Conservation (phyloP, 108 stramenopile genomes). For the Chaetoceros muelleri region DNA sequence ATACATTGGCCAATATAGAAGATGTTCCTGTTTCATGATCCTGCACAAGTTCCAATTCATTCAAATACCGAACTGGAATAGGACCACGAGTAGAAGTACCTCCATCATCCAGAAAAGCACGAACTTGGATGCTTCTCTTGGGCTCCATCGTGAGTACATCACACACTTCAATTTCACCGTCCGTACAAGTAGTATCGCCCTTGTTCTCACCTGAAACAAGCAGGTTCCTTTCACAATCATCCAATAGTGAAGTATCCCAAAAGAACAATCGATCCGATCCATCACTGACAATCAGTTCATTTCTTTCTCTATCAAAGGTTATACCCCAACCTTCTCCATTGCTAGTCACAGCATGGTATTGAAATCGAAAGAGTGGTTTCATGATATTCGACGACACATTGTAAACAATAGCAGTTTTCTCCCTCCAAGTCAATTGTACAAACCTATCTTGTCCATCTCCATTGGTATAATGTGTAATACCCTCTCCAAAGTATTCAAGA, state of each 20-base stretch:
- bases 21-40: conserved; percentile 14
- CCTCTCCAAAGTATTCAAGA: conserved; percentile 58
- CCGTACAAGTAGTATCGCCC: neutral
- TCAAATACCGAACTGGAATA: conserved; percentile 22
- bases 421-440: conserved; percentile 65
- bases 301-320: conserved; percentile 35
- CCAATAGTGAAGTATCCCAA: conserved; percentile 49
- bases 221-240: conserved; percentile 7
- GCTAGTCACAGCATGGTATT: conserved; percentile 20
- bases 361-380: conserved; percentile 15
- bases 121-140: neutral
- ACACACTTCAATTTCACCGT: neutral
- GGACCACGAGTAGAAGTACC: neutral
- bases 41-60: conserved; percentile 62
- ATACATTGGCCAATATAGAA: conserved; percentile 67
- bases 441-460: conserved; percentile 27
- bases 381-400: conserved; percentile 33
- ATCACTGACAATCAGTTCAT: conserved; percentile 63
- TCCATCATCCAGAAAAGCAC: neutral
- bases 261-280: conserved; percentile 41
- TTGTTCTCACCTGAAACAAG: neutral
- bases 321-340: conserved; percentile 79
- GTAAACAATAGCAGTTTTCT: conserved; percentile 42
- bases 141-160: neutral
- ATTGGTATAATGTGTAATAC: conserved; percentile 29